These are phyloP conservation scores for Knufia petricola DNA, from an alignment of 2,329 filamentous ascomycete species.

Conservation along the genomic window DNA sequence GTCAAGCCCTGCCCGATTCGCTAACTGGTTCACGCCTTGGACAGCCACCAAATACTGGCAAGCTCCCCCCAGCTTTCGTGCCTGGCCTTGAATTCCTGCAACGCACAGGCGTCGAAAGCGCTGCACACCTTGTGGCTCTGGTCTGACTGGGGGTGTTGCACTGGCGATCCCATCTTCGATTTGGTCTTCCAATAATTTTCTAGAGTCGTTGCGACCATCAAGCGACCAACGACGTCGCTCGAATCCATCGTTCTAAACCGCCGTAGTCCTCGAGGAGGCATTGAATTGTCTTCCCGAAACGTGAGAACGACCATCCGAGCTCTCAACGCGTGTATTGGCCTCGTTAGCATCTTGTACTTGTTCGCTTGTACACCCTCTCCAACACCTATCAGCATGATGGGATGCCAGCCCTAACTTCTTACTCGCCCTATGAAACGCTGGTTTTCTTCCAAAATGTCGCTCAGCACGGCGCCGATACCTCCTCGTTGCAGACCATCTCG, in stretches of 20 bases:
- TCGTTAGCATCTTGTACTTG: neutral
- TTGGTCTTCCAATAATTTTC: conserved; percentile 9
- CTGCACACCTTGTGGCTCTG: neutral
- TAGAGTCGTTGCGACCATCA: conserved; percentile 4
- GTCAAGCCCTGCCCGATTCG: neutral
- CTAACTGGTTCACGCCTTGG: too few species aligned
- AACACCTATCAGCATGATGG: conserved; percentile 26
- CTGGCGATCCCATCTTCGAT: neutral
- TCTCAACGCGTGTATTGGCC: conserved; percentile 9
- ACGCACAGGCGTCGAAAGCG: neutral
- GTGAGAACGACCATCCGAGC: conserved; percentile 20
- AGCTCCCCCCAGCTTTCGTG: too few species aligned
- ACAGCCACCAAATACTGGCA: too few species aligned
- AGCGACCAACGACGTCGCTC: neutral
- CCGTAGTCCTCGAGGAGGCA: neutral
- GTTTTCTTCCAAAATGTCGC: conserved; percentile 74
- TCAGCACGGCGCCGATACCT: conserved; percentile 54
- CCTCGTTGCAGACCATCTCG: conserved; percentile 63
- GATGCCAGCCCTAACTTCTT: conserved; percentile 54
- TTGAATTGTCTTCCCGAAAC: conserved; percentile 24
- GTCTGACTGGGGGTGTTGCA: neutral
- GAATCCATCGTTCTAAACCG: neutral
- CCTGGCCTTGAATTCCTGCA: neutral
- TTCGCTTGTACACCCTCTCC: conserved; percentile 3
- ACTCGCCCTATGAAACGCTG: conserved; percentile 78